Conservation (phyloP, 192 early-diverging fungal genomes). For the Allomyces macrogynus region DNA sequence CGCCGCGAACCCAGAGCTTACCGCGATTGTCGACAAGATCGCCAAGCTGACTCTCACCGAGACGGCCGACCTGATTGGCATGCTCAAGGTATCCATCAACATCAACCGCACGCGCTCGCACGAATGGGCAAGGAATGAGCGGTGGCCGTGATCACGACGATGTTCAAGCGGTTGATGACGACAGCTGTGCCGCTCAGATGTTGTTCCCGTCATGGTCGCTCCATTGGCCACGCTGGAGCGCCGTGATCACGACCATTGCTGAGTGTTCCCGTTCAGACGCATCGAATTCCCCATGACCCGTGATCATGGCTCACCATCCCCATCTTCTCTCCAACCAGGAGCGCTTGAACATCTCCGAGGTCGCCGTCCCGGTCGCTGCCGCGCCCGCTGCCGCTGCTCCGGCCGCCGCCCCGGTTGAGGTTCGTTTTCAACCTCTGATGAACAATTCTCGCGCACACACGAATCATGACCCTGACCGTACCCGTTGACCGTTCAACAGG, state of each 20-base stretch:
- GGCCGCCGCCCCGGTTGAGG: conserved; percentile 36
- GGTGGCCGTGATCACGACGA: no score
- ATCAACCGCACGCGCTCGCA: not conserved
- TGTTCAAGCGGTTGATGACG: no score
- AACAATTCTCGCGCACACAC: not conserved
- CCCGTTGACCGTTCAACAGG: conserved; percentile 8
- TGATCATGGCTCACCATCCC: no score
- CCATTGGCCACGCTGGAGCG: no score
- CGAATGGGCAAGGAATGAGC: not conserved
- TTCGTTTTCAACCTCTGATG: conserved; percentile 3
- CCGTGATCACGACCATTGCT: no score
- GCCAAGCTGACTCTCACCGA: conserved; percentile 81
- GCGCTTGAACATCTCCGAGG: conserved; percentile 79
- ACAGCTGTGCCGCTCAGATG: no score
- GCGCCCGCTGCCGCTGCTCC: conserved; percentile 36
- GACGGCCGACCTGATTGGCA: conserved; percentile 70
- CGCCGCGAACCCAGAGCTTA: conserved; percentile 39
- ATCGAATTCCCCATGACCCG: no score
- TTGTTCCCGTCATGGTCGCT: no score
- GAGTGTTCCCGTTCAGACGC: no score
- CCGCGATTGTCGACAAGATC: conserved; percentile 74
- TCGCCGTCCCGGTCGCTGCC: conserved; percentile 59
- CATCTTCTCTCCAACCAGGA: conserved; percentile 18
- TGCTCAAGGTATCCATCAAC: conserved; percentile 51
- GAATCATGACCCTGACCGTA: no score